Base-by-base conservation (phyloP, 164 flowering plant species). In the Magnolia officinalis region DNA sequence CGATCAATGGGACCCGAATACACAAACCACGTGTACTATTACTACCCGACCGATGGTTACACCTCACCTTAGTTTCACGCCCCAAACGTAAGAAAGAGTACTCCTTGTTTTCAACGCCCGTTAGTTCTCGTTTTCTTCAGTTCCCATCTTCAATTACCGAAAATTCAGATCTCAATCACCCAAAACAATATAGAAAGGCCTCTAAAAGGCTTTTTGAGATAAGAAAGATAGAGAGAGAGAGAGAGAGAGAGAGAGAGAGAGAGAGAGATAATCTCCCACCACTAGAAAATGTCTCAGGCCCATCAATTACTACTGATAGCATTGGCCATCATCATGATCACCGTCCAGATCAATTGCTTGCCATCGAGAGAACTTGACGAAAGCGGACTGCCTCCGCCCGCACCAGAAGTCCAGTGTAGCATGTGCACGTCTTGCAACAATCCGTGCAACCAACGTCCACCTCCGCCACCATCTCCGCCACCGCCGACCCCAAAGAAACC, bases 341-440 rank as follows among this genome's bases (percentile, higher is more conserved):
- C 31, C 45, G 71, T 18, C 45, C 18, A 14, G 26, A 31, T 26
- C 50, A 2, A 67, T 13, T 26, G 71, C 45, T 8, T 8, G 19
- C 71, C 71, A 0, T 14, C 71, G 19, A 67, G 71, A 31, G 18
- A 26, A 6, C 71, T 67, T 8, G 71, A 67, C 18, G 71, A 31
- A 16, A 26, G 13, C n/a, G n/a, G 11, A 21, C 6, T n/a, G 49
- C 71, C 67, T 8, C 23, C 67, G 1, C 9, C 67, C 4, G 11
- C 18, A 13, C 24, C 71, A 16, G 71, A 16, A 67, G 9, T 37
- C 19, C n/a, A 6, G 20, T 67, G 71, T 29, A 67, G 45, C 50
- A 31, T 67, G 71, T 67, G 71, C 50, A 24, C 71, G 10, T 67
- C 71, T 67, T 67, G 71, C 71, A 31, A 67, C 7, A 67, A 67